These are phyloP conservation scores for Physcia stellaris DNA, from an alignment of 495 filamentous ascomycete species.

Conservation along the genomic window DNA sequence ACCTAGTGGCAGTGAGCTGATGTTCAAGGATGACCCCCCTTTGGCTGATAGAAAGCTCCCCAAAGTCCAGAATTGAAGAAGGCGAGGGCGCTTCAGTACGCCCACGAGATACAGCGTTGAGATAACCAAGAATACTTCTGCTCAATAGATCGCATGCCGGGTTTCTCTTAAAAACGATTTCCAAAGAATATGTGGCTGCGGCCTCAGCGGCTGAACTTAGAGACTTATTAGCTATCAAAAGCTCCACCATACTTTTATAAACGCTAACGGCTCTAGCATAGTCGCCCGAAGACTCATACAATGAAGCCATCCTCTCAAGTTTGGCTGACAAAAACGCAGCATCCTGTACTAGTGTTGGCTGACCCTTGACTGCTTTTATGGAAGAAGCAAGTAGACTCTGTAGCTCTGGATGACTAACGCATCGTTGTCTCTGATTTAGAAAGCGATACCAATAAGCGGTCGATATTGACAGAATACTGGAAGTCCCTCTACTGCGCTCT, in stretches of 20 bases:
- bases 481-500: conserved; percentile 8
- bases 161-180: conserved; percentile 14
- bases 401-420: conserved; percentile 23
- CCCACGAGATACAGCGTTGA: conserved; percentile 26
- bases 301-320: conserved; percentile 37
- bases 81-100: not conserved
- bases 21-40: conserved; percentile 41
- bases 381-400: conserved; percentile 35
- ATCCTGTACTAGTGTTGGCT: conserved; percentile 26
- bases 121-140: conserved; percentile 31
- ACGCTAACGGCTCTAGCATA: conserved; percentile 24
- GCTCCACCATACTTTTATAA: conserved; percentile 31
- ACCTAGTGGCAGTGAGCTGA: conserved; percentile 30
- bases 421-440: conserved; percentile 32
- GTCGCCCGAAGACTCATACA: conserved; percentile 27
- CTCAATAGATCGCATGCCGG: conserved; percentile 22
- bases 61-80: conserved; percentile 29
- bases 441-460: conserved; percentile 65
- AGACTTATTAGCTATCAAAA: conserved; percentile 31
- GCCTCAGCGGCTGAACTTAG: conserved; percentile 23
- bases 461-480: conserved; percentile 45
- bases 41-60: conserved; percentile 19
- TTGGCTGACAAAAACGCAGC: conserved; percentile 38
- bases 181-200: conserved; percentile 13
- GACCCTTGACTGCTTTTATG: conserved; percentile 28